These are phyloP conservation scores for Massariosphaeria phaeospora DNA, from an alignment of 495 filamentous ascomycete species.

Conservation along the genomic window DNA sequence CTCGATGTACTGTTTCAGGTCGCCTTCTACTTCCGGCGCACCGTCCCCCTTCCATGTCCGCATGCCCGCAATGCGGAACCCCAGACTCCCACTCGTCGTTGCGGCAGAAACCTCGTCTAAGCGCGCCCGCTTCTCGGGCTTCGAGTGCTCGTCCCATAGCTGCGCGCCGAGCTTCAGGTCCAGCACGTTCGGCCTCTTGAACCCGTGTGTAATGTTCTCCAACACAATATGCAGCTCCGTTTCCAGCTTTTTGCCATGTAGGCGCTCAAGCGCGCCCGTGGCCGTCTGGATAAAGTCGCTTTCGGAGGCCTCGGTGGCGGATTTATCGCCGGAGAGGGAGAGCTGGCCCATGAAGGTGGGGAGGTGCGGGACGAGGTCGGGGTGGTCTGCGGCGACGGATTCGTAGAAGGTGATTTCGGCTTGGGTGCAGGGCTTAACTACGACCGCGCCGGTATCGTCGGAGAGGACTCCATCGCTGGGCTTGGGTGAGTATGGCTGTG, in stretches of 20 bases:
- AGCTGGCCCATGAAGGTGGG: conserved; percentile 81
- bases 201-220: conserved; percentile 78
- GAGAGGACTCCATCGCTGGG: conserved; percentile 84
- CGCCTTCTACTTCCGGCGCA: conserved; percentile 41
- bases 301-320: conserved; percentile 18
- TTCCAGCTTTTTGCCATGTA: conserved; percentile 42
- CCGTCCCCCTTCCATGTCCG: conserved; percentile 71
- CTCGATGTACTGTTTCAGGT: conserved; percentile 44
- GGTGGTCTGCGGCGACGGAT: conserved; percentile 58
- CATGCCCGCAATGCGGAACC: conserved; percentile 92
- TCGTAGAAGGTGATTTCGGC: conserved; percentile 93
- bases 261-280: conserved; percentile 48
- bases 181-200: conserved; percentile 82
- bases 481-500: conserved; percentile 5
- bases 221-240: conserved; percentile 79
- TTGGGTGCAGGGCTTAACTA: conserved; percentile 91
- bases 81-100: conserved; percentile 75
- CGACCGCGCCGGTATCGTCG: conserved; percentile 73
- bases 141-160: conserved; percentile 81
- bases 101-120: conserved; percentile 73
- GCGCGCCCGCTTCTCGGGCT: conserved; percentile 65
- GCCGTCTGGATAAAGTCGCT: conserved; percentile 29
- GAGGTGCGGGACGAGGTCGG: conserved; percentile 70
- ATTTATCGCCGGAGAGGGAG: conserved; percentile 39
- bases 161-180: conserved; percentile 86